Evolutionary conservation across 1,139 yeast genomes (phyloP), one percentile per base, ranked within the genome.

Genomic region (Saccharomycopsis hybrid): DNA sequence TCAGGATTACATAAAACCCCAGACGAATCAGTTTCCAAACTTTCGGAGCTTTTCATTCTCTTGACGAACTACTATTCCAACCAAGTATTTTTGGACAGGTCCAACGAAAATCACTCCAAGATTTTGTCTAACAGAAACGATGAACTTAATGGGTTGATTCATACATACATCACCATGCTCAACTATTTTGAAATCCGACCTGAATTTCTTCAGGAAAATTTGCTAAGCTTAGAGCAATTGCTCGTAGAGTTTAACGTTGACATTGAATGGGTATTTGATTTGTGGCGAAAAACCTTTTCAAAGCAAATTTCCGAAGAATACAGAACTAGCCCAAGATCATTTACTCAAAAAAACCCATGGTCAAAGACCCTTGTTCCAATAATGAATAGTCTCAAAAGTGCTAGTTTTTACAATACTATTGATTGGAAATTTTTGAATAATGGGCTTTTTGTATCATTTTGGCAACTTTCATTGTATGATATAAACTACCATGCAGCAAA

Each of bases 401-500:
- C 41, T n/a, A 64, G 60, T 55, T 50, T 62, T 61, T 48, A 53
- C 59, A 45, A 58, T 60, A 52, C 59, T 49, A 9, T 35, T 2
- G 52, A 55, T 25, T 51, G 59, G 18, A 54, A 57, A 25, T 49
- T 51, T 2, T 55, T 63, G 1, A 61, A 57, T 29, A 54, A 50
- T 3, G 69, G 71, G 25, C 71, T 77, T 68, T 85, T 74, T 60
- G 67, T 71, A 2, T 68, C 76, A 0, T 90, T 89, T 60, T 90
- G 97, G 97, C 78, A 73, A 55, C 69, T 85, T 30, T 73, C 84
- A 0, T 67, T 88, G n/a, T 81, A 84, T 60, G 96, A 90, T 58
- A 76, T 90, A 32, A 76, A 77, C 53, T 84, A 68, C 60, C 75
- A 80, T 1, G 67, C 69, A 13, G 61, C 62, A 1, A 63, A 78